Conservation (phyloP, 768 basidiomycete genomes). For the Rhodotorula taiwanensis region DNA sequence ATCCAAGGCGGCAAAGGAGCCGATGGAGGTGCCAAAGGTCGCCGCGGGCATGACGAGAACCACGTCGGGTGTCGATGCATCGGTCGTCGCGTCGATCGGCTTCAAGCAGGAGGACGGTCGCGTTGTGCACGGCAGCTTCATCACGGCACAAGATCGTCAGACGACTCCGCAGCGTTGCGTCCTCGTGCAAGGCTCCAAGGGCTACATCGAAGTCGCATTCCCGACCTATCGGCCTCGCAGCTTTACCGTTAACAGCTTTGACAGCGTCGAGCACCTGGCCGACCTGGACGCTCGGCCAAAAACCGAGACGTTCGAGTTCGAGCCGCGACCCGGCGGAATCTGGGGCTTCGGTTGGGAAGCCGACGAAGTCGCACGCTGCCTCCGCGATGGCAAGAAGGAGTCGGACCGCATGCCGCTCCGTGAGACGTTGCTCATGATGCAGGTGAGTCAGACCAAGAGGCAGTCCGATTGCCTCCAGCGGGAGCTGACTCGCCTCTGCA, state of each 20-base stretch:
- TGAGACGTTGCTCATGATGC: slow-evolving; percentile 34
- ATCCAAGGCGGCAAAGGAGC: background rate
- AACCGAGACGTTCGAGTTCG: slow-evolving; percentile 24
- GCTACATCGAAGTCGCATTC: slow-evolving; percentile 25
- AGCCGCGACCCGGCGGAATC: slow-evolving; percentile 16
- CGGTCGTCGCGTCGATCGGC: slow-evolving; percentile 17
- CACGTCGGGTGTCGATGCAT: slow-evolving; percentile 22
- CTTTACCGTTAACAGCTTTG: slow-evolving; percentile 13
- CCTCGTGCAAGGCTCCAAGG: slow-evolving; percentile 13
- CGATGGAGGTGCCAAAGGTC: slow-evolving; percentile 10
- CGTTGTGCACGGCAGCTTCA: slow-evolving; percentile 25
- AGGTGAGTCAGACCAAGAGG: slow-evolving; percentile 7
- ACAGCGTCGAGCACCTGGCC: slow-evolving; percentile 3
- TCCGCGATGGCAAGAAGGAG: slow-evolving; percentile 35
- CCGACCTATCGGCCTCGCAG: slow-evolving; percentile 23
- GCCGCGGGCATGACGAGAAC: slow-evolving; percentile 17
- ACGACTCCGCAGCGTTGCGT: slow-evolving; percentile 2
- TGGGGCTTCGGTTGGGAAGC: slow-evolving; percentile 39
- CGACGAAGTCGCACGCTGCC: slow-evolving; percentile 36
- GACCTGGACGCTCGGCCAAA: background rate
- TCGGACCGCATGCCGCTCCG: slow-evolving; percentile 34
- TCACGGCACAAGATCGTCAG: slow-evolving; percentile 15
- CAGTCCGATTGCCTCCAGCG: too few relatives aligned
- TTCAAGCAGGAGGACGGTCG: slow-evolving; percentile 21
- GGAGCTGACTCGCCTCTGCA: too few relatives aligned